phyloP scores from a whole-genome alignment of 2,329 filamentous ascomycete genomes.

The Fusarium longipes region DNA sequence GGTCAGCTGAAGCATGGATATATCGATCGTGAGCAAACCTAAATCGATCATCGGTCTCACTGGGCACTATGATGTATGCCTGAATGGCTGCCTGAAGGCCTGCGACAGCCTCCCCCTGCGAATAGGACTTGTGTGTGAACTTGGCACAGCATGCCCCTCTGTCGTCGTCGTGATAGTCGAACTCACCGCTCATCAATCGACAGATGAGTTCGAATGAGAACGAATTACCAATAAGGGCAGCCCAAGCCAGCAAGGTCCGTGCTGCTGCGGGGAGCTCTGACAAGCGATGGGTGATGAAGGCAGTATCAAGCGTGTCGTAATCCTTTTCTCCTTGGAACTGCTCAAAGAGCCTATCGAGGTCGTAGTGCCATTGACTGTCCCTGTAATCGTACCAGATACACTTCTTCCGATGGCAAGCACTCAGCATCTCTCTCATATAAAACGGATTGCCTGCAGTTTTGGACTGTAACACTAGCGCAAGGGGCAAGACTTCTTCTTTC shows the following conservation, averaged over 20 bases:
- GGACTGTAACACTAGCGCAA: slow-evolving; percentile 87
- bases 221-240: slow-evolving; percentile 80
- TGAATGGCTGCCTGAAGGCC: slow-evolving; percentile 87
- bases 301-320: slow-evolving; percentile 82
- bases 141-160: slow-evolving; percentile 46
- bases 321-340: slow-evolving; percentile 84
- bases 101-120: slow-evolving; percentile 75
- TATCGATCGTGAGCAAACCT: slow-evolving; percentile 91
- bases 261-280: slow-evolving; percentile 79
- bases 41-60: slow-evolving; percentile 87
- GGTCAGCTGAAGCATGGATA: slow-evolving; percentile 75
- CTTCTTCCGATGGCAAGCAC: slow-evolving; percentile 84
- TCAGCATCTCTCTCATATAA: slow-evolving; percentile 90
- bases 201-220: slow-evolving; percentile 88
- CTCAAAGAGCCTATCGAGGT: slow-evolving; percentile 85
- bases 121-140: slow-evolving; percentile 54
- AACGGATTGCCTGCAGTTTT: slow-evolving; percentile 91
- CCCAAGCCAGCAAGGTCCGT: slow-evolving; percentile 87
- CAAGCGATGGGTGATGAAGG: slow-evolving; percentile 83
- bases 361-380: slow-evolving; percentile 83
- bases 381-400: slow-evolving; percentile 94
- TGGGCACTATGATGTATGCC: slow-evolving; percentile 82
- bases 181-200: slow-evolving; percentile 79
- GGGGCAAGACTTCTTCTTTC: slow-evolving; percentile 76
- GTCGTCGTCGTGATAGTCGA: slow-evolving; percentile 68